Evolutionary conservation across 2,329 filamentous ascomycete species (phyloP), one percentile per base, ranked within the genome.

Genomic region (Emmonsiellopsis sp.): DNA sequence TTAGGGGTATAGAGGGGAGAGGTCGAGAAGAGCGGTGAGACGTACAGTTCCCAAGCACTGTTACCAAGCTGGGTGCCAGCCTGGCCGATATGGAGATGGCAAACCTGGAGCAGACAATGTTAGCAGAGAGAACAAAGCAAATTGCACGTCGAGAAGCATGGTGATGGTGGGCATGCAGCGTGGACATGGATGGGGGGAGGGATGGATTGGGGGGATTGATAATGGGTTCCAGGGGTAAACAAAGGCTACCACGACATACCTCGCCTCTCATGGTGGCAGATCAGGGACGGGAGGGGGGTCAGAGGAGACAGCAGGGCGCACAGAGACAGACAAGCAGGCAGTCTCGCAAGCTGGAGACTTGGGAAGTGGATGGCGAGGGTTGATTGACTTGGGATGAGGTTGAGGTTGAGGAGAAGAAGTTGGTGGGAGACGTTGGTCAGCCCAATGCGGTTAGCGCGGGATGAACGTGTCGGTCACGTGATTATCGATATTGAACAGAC

Each of bases 11-110:
- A 47, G 54, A 54, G 31, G 53, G 10, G 30, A 50, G 52, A 59
- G 57, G n/a, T n/a, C n/a, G 55, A 54, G 51, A 58, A 58, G 50
- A 31, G 43, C 63, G 66, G 61, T 58, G 55, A 42, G 54, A 69
- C 80, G 60, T 79, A 85, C 82, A 85, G 76, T 71, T 85, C 82
- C 82, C 82, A 85, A 62, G 82, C 82, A 65, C 78, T 80, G 73
- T 85, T 85, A 63, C 82, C 82, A 55, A 85, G 78, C 76, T 85
- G 82, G 53, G 76, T 78, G 69, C 82, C 82, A 70, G 82, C 82
- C 73, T 85, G 82, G 70, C 82, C 82, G 69, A 85, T 82, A 68
- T 85, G 82, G 63, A 85, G 72, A 70, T 85, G 82, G 67, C 79
- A 79, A 68, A 85, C 79, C 81, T 85, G 40, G 51, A 5, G 44